Percentiles rank a stretch among this genome's conserved stretches.
Conservation (phyloP, 345 rosid genomes). For the Eucalyptus pauciflora region DNA sequence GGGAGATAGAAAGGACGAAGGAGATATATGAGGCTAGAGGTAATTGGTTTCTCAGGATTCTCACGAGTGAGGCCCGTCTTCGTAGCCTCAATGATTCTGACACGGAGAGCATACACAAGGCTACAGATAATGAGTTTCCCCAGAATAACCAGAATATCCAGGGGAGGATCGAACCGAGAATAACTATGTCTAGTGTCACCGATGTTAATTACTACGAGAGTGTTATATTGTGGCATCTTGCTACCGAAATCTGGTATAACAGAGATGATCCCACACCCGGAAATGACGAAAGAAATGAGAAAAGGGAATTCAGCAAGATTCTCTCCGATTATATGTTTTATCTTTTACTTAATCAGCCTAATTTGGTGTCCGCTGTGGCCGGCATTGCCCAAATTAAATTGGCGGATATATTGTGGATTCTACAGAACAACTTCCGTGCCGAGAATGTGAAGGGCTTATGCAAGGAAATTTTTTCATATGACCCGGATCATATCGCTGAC, state of each 20-base stretch:
- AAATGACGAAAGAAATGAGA: neutral
- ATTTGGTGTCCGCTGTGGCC: neutral
- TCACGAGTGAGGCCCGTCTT: rapidly evolving
- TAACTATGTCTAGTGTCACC: neutral
- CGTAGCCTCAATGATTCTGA: neutral
- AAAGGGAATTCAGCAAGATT: neutral
- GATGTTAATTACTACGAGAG: neutral
- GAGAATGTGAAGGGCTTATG: neutral
- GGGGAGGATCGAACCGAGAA: neutral
- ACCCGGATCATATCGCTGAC: rapidly evolving
- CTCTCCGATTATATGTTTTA: neutral
- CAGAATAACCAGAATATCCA: neutral
- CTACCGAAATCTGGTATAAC: neutral
- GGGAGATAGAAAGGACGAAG: neutral
- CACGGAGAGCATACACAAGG: neutral
- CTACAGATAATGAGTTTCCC: neutral
- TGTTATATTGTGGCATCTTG: neutral
- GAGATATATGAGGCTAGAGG: neutral
- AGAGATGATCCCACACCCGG: rapidly evolving
- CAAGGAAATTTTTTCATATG: rapidly evolving
- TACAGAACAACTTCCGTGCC: rapidly evolving
- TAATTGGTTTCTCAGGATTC: neutral
- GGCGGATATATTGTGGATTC: rapidly evolving
- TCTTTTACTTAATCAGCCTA: neutral
- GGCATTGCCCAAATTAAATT: neutral